Conservation (phyloP, 257 asterid species). For the Fraxinus pennsylvanica region DNA sequence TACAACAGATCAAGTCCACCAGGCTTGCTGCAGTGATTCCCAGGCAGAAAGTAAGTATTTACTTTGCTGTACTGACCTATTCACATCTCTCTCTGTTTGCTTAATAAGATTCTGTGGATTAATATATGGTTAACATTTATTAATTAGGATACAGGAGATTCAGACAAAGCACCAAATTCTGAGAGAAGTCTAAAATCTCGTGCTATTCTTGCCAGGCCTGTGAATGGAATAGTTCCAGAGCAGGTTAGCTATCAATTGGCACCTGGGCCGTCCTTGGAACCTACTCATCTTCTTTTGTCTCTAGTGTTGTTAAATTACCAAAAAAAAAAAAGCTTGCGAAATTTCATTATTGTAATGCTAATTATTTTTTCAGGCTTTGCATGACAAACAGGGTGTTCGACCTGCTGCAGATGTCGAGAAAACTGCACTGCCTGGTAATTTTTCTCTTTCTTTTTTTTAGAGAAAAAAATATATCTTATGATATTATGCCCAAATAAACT, state of each 20-base stretch:
- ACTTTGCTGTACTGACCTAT: constrained; percentile 8
- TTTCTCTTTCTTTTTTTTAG: constrained; percentile 10
- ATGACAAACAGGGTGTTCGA: constrained; percentile 54
- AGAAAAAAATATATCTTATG: background rate
- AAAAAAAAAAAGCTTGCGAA: background rate
- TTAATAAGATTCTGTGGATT: constrained; percentile 21
- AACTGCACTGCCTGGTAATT: constrained; percentile 57
- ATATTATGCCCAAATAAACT: background rate
- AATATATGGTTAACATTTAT: constrained; percentile 20
- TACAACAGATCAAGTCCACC: constrained; percentile 48
- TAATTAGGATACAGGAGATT: constrained; percentile 62
- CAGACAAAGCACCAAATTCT: constrained; percentile 58
- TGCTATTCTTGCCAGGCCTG: constrained; percentile 63
- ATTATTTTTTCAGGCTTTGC: background rate
- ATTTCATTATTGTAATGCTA: background rate
- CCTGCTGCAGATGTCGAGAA: constrained; percentile 65
- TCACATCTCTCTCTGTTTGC: background rate
- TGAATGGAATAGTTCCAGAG: constrained; percentile 79
- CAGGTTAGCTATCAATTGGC: constrained; percentile 48
- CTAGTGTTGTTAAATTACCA: constrained; percentile 4
- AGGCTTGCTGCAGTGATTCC: constrained; percentile 34
- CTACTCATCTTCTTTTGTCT: constrained; percentile 1
- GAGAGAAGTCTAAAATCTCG: constrained; percentile 72
- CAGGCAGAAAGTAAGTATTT: constrained; percentile 31
- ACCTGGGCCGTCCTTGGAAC: background rate